Base-by-base conservation (phyloP, 1,139 yeast species). In the Zygotorulaspora mrakii region DNA sequence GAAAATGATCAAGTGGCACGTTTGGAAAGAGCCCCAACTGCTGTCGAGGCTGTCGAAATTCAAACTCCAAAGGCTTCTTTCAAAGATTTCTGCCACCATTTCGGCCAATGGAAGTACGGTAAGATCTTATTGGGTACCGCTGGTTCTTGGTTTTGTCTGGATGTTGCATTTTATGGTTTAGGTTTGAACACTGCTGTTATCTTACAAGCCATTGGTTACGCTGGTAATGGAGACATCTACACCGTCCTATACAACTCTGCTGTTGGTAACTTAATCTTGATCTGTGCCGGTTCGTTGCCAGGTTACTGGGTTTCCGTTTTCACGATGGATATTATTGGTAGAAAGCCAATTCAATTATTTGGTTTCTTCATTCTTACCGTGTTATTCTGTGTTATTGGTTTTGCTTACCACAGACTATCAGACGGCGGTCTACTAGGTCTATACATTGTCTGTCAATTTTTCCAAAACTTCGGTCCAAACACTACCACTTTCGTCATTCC, bases 91-190 rank as follows among this genome's bases (percentile, higher is more conserved):
- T 55, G 73, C 56, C 33, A 49, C 22, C 95, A 89, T 66, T 91
- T 89, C 64, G 70, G 79, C 39, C 83, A 87, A 69, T 88, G 96
- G 95, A 85, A 73, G 67, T 82, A 87, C 66, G 81, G 85, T 68
- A 84, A 82, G 70, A 77, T 82, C 46, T 73, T 91, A 55, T 54
- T 91, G 40, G 98, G 97, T 64, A 89, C 98, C 56, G 95, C 96
- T 52, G 94, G 89, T 65, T 82, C 94, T 36, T 91, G 98, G 98
- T 89, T 89, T 73, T 73, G 82, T 71, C 77, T 89, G 67, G 98
- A 91, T 73, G 86, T 91, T 63, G 96, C 96, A 47, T 88, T 79
- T 74, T 91, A 91, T 65, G 95, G 95, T 68, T 71, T 85, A 59
- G 82, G 85, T 66, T 76, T 85, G 60, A 85, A 85, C 72, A 70